phyloP scores from a whole-genome alignment of 805 yeast genomes.

The Candida yuanshanica region DNA sequence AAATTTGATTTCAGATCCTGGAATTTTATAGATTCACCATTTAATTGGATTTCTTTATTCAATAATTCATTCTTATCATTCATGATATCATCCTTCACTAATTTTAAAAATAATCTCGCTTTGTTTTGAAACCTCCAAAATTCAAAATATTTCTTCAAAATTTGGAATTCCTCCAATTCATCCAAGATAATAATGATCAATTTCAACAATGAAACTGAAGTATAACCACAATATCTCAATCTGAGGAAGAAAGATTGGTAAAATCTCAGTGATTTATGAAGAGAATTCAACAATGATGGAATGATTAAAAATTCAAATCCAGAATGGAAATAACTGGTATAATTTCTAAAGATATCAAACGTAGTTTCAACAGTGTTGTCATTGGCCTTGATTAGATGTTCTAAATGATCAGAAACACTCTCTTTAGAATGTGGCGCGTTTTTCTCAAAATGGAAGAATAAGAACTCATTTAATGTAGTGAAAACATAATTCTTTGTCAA shows the following conservation, averaged over 20 bases:
- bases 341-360: conserved; percentile 19
- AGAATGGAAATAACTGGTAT: conserved; percentile 13
- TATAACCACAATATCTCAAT: conserved; percentile 2
- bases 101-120: conserved; percentile 9
- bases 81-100: conserved; percentile 9
- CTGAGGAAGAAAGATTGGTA: conserved; percentile 10
- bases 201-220: conserved; percentile 8
- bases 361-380: conserved; percentile 8
- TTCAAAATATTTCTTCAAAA: conserved; percentile 14
- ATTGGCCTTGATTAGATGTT: not conserved
- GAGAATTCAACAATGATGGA: conserved; percentile 7
- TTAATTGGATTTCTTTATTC: conserved; percentile 1
- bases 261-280: conserved; percentile 11
- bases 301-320: conserved; percentile 17
- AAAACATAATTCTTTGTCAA: conserved; percentile 11
- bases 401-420: conserved; percentile 5
- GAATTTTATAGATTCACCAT: conserved; percentile 13
- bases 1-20: conserved; percentile 8
- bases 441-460: conserved; percentile 19
- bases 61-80: conserved; percentile 10
- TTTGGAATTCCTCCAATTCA: conserved; percentile 15
- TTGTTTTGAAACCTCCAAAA: conserved; percentile 15
- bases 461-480: conserved; percentile 1
- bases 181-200: conserved; percentile 15
- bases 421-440: conserved; percentile 5